These are phyloP conservation scores for Poteriospumella lacustris DNA, from an alignment of 108 stramenopile genomes.

Conservation along the genomic window DNA sequence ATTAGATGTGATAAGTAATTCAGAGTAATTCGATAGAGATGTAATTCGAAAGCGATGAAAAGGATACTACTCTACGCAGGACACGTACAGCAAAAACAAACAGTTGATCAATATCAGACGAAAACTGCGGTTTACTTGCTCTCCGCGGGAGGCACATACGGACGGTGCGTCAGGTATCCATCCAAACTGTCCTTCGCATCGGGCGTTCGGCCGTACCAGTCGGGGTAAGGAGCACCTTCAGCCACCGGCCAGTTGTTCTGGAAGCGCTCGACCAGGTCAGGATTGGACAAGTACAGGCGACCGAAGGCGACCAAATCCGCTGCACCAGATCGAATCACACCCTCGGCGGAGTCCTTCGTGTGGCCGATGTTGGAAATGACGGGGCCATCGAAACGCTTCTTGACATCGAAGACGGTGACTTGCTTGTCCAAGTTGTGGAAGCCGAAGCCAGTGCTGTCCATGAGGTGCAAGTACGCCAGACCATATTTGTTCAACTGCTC, in stretches of 20 bases:
- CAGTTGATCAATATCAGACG: too few relatives aligned
- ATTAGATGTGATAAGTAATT: too few relatives aligned
- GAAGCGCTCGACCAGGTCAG: slow-evolving; percentile 65
- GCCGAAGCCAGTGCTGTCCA: slow-evolving; percentile 12
- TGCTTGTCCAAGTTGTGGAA: neutral
- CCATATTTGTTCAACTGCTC: neutral
- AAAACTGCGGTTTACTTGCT: too few relatives aligned
- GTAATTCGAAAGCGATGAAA: too few relatives aligned
- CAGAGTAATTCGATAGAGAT: too few relatives aligned
- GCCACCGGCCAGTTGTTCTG: slow-evolving; percentile 55
- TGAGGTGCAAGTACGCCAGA: slow-evolving; percentile 1
- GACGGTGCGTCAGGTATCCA: neutral
- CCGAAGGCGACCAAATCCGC: slow-evolving; percentile 62
- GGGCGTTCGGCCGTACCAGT: neutral
- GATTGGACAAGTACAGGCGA: slow-evolving; percentile 66
- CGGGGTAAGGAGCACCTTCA: neutral
- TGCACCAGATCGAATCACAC: slow-evolving; percentile 54
- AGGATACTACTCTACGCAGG: too few relatives aligned
- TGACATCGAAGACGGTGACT: neutral
- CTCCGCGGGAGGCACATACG: too few relatives aligned
- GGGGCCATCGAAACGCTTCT: slow-evolving; percentile 48
- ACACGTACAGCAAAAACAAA: too few relatives aligned
- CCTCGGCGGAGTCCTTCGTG: slow-evolving; percentile 58
- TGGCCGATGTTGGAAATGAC: slow-evolving; percentile 64
- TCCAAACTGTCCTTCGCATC: neutral